Evolutionary conservation across 2,329 filamentous ascomycete species (phyloP).

Genomic region (Aspergillus vadensis): DNA sequence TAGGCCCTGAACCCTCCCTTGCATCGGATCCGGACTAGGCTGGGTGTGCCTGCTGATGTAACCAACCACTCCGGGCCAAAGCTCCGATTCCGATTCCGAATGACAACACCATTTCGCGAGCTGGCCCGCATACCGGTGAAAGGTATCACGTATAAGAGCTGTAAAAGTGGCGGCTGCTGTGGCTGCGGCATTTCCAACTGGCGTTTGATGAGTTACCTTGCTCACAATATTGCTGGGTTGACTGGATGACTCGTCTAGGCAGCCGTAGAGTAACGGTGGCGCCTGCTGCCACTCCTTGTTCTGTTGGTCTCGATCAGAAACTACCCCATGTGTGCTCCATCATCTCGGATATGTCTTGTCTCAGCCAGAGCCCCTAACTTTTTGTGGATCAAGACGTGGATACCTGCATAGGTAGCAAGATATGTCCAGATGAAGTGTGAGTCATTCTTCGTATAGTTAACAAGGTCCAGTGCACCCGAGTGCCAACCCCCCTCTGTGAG

Average conservation of each 20-base stretch:
- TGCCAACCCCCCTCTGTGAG: background rate
- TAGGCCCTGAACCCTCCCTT: slow-evolving; percentile 34
- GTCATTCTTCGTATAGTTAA: background rate
- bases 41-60: slow-evolving; percentile 21
- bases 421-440: background rate
- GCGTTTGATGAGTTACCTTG: background rate
- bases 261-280: slow-evolving; percentile 19
- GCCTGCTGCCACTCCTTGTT: slow-evolving; percentile 16
- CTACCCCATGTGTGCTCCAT: slow-evolving; percentile 2
- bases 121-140: background rate
- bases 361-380: background rate
- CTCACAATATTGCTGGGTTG: background rate
- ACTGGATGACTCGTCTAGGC: slow-evolving; percentile 11
- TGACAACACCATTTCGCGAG: background rate
- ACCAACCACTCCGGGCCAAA: slow-evolving; percentile 5
- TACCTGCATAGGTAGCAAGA: background rate
- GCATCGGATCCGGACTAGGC: slow-evolving; percentile 28
- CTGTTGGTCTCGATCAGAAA: slow-evolving; percentile 8
- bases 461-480: background rate
- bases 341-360: background rate
- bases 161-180: background rate
- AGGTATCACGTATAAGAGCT: background rate
- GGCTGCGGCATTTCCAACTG: background rate
- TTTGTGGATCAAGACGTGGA: background rate
- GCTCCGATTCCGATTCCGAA: background rate